Evolutionary conservation across 1,139 yeast species (phyloP).

Genomic region (Yamadazyma friedrichii): DNA sequence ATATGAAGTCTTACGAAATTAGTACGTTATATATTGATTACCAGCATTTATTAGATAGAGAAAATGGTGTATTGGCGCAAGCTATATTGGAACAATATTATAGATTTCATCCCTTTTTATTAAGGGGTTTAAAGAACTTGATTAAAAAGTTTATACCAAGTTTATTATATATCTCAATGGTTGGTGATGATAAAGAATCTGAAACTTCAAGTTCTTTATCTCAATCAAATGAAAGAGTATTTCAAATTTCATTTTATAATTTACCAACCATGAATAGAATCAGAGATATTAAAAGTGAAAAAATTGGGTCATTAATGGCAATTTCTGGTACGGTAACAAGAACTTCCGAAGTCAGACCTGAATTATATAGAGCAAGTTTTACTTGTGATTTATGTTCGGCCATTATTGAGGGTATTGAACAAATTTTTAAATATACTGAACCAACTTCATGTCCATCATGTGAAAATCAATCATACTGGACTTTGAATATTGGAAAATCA

Average conservation of each 20-base stretch:
- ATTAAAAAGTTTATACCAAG: conserved; percentile 77
- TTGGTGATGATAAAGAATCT: conserved; percentile 24
- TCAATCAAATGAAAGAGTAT: conserved; percentile 63
- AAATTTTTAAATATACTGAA: conserved; percentile 89
- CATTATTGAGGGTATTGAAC: conserved; percentile 85
- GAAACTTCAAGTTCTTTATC: conserved; percentile 13
- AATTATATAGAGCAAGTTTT: conserved; percentile 81
- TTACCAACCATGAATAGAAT: conserved; percentile 81
- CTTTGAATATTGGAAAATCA: conserved; percentile 77
- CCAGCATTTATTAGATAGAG: conserved; percentile 70
- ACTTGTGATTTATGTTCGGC: conserved; percentile 90
- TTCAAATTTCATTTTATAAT: conserved; percentile 88
- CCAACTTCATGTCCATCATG: conserved; percentile 93
- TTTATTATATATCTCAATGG: conserved; percentile 50
- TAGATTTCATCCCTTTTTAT: conserved; percentile 83
- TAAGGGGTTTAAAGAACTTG: conserved; percentile 70
- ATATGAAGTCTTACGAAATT: conserved; percentile 74
- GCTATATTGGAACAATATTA: conserved; percentile 92
- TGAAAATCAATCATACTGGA: conserved; percentile 84
- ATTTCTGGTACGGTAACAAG: conserved; percentile 96
- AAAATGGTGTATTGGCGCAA: conserved; percentile 84
- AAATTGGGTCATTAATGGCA: conserved; percentile 80
- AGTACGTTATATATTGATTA: conserved; percentile 84
- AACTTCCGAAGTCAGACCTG: conserved; percentile 97
- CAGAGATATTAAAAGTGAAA: conserved; percentile 86